phyloP scores from a whole-genome alignment of 75 land plant species.

The Larix kaempferi region DNA sequence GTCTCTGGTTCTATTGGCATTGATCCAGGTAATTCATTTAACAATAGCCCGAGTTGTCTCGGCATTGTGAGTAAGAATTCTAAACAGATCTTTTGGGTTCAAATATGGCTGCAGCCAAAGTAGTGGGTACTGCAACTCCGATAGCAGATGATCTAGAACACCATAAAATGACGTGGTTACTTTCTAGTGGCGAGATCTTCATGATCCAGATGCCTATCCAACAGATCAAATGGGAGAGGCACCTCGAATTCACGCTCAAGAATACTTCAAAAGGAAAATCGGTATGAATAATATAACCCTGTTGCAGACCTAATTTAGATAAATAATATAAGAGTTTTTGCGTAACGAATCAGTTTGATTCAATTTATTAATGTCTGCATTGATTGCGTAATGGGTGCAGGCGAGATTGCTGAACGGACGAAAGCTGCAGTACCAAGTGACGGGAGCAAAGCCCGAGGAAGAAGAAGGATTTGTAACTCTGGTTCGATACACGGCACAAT shows the following conservation, averaged over 20 bases:
- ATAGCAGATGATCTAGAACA: slow-evolving; percentile 52
- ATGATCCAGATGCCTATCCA: slow-evolving; percentile 43
- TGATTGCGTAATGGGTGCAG: slow-evolving; percentile 27
- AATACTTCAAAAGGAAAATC: slow-evolving; percentile 18
- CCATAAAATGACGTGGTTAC: slow-evolving; percentile 57
- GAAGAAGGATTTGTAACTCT: slow-evolving; percentile 85
- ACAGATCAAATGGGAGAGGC: slow-evolving; percentile 38
- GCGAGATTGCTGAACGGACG: slow-evolving; percentile 64
- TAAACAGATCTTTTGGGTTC: not conserved
- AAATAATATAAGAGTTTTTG: no score
- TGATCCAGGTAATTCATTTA: slow-evolving; percentile 46
- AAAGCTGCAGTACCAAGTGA: slow-evolving; percentile 58
- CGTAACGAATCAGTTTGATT: slow-evolving; percentile 20
- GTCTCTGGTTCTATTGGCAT: slow-evolving; percentile 64
- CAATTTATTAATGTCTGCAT: slow-evolving; percentile 27
- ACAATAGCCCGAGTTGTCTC: not conserved
- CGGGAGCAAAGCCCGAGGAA: slow-evolving; percentile 19
- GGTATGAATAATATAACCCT: slow-evolving; percentile 63
- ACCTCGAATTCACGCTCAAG: slow-evolving; percentile 42
- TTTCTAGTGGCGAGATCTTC: slow-evolving; percentile 77
- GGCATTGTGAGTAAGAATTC: not conserved
- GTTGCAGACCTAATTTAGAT: slow-evolving; percentile 24
- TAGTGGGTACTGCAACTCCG: slow-evolving; percentile 83
- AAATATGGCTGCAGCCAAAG: slow-evolving; percentile 44
- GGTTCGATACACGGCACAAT: slow-evolving; percentile 53